phyloP scores from a whole-genome alignment of 1,284 basidiomycete genomes.

The Ganoderma sinense region DNA sequence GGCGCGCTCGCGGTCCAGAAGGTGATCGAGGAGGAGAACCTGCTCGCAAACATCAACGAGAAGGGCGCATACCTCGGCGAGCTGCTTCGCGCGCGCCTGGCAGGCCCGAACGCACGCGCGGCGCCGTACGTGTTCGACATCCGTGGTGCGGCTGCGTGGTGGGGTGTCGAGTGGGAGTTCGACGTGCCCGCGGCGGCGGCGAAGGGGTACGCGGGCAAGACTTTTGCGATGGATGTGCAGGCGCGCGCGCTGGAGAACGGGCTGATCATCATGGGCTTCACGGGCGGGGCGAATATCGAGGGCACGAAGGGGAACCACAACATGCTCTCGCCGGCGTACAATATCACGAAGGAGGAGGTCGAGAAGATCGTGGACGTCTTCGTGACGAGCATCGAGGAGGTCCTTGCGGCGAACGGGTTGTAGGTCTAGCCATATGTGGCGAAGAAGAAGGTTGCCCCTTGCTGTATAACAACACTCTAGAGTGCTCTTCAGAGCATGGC shows the following conservation, averaged over 20 bases:
- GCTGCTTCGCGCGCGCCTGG: constrained; percentile 63
- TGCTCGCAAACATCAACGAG: constrained; percentile 69
- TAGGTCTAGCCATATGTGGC: background rate
- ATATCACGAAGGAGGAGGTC: constrained; percentile 70
- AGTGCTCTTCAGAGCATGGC: background rate
- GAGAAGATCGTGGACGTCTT: constrained; percentile 70
- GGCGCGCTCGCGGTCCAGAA: constrained; percentile 83
- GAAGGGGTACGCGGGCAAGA: constrained; percentile 54
- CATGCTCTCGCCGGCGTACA: constrained; percentile 80
- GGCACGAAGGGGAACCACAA: constrained; percentile 76
- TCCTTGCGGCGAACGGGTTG: constrained; percentile 47
- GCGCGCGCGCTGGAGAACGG: constrained; percentile 69
- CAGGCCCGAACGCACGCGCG: constrained; percentile 59
- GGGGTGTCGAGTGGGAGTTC: constrained; percentile 84
- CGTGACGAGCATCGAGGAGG: constrained; percentile 68
- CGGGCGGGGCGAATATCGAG: constrained; percentile 71
- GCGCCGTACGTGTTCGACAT: constrained; percentile 77
- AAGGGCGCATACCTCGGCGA: constrained; percentile 69
- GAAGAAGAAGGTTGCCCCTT: background rate
- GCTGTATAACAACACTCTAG: background rate
- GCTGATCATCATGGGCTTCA: constrained; percentile 75
- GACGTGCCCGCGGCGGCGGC: constrained; percentile 45
- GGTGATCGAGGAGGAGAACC: constrained; percentile 71
- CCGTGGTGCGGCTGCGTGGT: constrained; percentile 83
- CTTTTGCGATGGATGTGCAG: constrained; percentile 71